Percentiles rank a stretch among this genome's conserved stretches.
Evolutionary conservation across 768 basidiomycete species (phyloP).

Genomic region (Naganishia onofrii): DNA sequence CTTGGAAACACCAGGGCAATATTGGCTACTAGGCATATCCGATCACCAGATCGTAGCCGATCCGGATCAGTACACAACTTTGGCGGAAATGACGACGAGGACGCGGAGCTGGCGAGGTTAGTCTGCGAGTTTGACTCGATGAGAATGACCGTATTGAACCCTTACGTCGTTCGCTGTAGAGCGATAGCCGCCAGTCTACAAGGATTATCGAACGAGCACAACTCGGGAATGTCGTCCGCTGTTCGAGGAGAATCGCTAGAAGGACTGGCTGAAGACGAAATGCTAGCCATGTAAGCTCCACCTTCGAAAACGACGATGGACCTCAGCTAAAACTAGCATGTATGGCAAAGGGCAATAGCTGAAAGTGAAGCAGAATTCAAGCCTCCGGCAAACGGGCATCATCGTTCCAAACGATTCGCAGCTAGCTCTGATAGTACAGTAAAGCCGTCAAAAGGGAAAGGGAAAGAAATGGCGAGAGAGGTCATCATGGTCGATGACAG

Average conservation of each 20-base stretch:
- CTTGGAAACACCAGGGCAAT: not conserved
- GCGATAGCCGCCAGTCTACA: conserved; percentile 16
- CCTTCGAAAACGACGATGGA: not conserved
- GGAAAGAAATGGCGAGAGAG: not conserved
- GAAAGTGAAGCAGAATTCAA: conserved; percentile 6
- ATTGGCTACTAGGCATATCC: not conserved
- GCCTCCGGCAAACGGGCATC: not conserved
- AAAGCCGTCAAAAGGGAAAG: not conserved
- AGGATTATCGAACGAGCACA: not conserved
- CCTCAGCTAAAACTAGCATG: no score
- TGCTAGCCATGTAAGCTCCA: conserved; percentile 14
- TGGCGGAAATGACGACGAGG: conserved; percentile 4
- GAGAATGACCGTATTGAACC: no score
- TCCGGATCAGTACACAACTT: conserved; percentile 9
- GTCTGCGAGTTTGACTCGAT: no score
- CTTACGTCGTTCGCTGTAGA: not conserved
- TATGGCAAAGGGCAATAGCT: not conserved
- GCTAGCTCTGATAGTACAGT: not conserved
- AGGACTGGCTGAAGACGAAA: conserved; percentile 17
- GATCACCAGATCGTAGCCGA: conserved; percentile 15
- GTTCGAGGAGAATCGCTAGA: not conserved
- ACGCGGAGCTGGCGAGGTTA: conserved; percentile 13
- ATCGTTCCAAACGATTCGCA: no score
- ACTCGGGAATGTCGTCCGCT: not conserved
- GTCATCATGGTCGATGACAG: conserved; percentile 17